A percentile compares a stretch with the other conserved stretches of the same genome.
These are phyloP conservation scores for Aspergillus japonicus DNA, from an alignment of 2,329 filamentous ascomycete species.

Conservation along the genomic window DNA sequence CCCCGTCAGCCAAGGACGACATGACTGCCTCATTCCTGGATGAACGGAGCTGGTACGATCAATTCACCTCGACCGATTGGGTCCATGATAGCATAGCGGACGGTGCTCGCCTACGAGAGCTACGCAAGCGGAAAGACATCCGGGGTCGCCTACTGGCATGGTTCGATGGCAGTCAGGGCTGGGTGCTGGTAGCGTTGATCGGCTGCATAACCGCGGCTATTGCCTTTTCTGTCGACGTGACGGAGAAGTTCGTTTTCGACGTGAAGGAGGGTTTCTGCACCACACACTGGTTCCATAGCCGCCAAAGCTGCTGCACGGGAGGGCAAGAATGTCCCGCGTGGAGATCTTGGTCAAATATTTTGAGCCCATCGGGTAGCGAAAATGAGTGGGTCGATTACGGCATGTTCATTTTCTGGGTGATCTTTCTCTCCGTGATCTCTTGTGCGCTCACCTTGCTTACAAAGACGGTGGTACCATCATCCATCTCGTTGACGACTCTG, in stretches of 20 bases:
- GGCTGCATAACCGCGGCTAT: slow-evolving; percentile 80
- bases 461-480: slow-evolving; percentile 91
- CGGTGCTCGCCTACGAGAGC: slow-evolving; percentile 79
- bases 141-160: slow-evolving; percentile 73
- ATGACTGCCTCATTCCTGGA: slow-evolving; percentile 66
- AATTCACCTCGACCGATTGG: slow-evolving; percentile 97
- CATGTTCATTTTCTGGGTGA: slow-evolving; percentile 70
- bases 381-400: slow-evolving; percentile 70
- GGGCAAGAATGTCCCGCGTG: slow-evolving; percentile 58
- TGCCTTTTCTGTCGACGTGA: slow-evolving; percentile 85
- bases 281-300: slow-evolving; percentile 68
- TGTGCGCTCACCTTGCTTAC: slow-evolving; percentile 82
- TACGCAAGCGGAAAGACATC: slow-evolving; percentile 79
- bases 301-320: slow-evolving; percentile 63
- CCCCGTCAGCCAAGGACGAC: slow-evolving; percentile 48
- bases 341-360: slow-evolving; percentile 64
- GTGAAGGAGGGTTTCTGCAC: slow-evolving; percentile 87
- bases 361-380: slow-evolving; percentile 51
- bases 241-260: slow-evolving; percentile 82
- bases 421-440: slow-evolving; percentile 67
- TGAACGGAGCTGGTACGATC: slow-evolving; percentile 96
- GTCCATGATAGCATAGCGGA: slow-evolving; percentile 96
- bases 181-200: slow-evolving; percentile 88
- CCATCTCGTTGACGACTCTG: slow-evolving; percentile 79
- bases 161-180: slow-evolving; percentile 87